Evolutionary conservation across 2,329 filamentous ascomycete species (phyloP), one percentile per base, ranked within the genome.

Genomic region (Exophiala lecanii-corni): DNA sequence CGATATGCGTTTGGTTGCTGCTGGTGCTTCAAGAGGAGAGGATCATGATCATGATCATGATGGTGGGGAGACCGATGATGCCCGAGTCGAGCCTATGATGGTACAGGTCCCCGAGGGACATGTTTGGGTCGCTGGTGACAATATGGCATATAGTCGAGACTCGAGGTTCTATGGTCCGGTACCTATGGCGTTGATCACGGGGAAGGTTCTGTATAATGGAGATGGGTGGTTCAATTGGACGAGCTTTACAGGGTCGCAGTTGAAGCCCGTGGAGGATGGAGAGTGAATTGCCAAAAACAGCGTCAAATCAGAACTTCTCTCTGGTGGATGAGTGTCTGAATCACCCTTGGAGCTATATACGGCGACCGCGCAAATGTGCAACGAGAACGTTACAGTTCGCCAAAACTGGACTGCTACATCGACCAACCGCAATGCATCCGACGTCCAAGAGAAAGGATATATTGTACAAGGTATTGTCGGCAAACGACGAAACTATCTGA

Each of bases 111-210:
- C 92, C 0, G 73, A 85, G 59, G 92, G 92, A 1, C 92, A 98
- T 70, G 94, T 89, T 58, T 97, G 88, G 79, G 71, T 96, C 5
- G 78, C 81, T 2, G 92, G 92, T 2, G 92, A 98, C 64, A 97
- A 97, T 63, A 60, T 95, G 49, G 74, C 79, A 2, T 84, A 78
- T 57, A 96, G 89, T 17, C 73, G 87, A 52, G 92, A 98, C 69
- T 96, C 89, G 32, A 80, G 92, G 49, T 72, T 81, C 30, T 95
- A 84, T 67, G 92, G 92, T 0, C 88, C 92, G 0, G 62, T 98
- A 19, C 92, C 92, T 1, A 69, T 98, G 59, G 91, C 79, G 2
- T 69, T 98, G 51, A 78, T 98, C 33, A 81, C 76, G 56, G 89
- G 89, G 35, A 97, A 94, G 62, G 45, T 38, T 9, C 39, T 53